These are phyloP conservation scores for Chenopodium berlandieri DNA, from an alignment of 148 eudicot genomes.

Conservation along the genomic window DNA sequence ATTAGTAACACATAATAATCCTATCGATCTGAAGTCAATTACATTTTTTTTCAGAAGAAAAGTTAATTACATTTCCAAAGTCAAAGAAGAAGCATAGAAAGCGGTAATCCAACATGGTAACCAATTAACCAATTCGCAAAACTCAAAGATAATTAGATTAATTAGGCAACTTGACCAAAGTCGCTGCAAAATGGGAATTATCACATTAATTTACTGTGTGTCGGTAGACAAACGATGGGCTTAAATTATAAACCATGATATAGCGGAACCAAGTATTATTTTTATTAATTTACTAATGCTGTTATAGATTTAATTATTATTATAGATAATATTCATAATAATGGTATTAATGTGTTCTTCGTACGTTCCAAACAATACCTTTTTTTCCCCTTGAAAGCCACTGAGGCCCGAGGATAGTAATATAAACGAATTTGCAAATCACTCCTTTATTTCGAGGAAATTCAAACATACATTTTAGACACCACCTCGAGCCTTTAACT, in stretches of 20 bases:
- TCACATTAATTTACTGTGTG: not conserved
- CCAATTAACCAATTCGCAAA: not conserved
- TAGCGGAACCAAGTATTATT: not conserved
- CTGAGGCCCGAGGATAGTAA: too few species aligned
- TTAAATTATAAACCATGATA: not conserved
- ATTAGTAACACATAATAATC: not conserved
- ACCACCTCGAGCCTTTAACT: too few species aligned
- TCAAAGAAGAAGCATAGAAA: not conserved
- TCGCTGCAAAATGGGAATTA: not conserved
- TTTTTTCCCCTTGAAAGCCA: too few species aligned
- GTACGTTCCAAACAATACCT: too few species aligned
- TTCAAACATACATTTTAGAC: too few species aligned
- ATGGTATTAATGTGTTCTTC: too few species aligned
- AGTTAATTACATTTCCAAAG: not conserved
- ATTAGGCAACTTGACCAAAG: not conserved
- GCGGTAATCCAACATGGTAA: constrained; percentile 10
- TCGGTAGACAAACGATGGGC: not conserved
- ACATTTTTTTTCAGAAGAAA: not conserved
- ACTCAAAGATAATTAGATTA: not conserved
- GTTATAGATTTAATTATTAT: too few species aligned
- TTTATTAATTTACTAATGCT: too few species aligned
- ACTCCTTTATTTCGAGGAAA: too few species aligned
- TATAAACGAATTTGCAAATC: too few species aligned
- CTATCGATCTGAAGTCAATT: not conserved
- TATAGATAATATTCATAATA: too few species aligned